Base-by-base conservation (phyloP, 805 yeast species). In the Starmera dryadoides region DNA sequence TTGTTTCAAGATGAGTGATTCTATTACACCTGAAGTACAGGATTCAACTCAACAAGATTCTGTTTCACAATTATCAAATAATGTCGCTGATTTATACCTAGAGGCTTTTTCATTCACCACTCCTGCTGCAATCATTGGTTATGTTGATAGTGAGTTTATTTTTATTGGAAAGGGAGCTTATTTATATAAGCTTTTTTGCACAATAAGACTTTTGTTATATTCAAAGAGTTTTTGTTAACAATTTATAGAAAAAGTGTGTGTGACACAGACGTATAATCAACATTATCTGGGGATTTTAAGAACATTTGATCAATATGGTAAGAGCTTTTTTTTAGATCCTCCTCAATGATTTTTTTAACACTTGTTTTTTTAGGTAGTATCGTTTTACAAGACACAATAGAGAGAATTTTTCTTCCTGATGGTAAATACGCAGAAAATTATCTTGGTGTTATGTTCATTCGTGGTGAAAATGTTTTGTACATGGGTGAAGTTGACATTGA, bases 381-480 rank as follows among this genome's bases (percentile, higher is more conserved):
- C 53, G 95, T 93, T 30, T 68, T 93, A 45, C 98, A 93, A 62
- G 95, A 89, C 58, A 79, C 96, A 15, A 68, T 79, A 35, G 98
- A 93, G 60, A 76, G 96, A 60, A 77, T 88, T 50, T 85, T 85
- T 56, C 67, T 82, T 47, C 58, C 69, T 15, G 76, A 70, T 14
- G 66, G 64, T 31, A 55, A 73, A 45, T 91, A 79, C 56, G 95
- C 85, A 8, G 96, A 91, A 58, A 68, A 66, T n/a, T 69, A 70
- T 37, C 73, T 83, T 38, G 96, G 96, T 9, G 85, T 86, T 37
- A 81, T 80, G 56, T 75, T 93, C 65, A 81, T 93, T 31, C 82
- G 98, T 63, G 98, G 98, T 45, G 98, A 93, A 60, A 91, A 91
- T 53, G 93, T 93, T 8, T 93, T 89, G 9, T 76, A 89, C 79